phyloP scores from a whole-genome alignment of 352 stramenopile genomes.

The Phytopythium oedochilum region DNA sequence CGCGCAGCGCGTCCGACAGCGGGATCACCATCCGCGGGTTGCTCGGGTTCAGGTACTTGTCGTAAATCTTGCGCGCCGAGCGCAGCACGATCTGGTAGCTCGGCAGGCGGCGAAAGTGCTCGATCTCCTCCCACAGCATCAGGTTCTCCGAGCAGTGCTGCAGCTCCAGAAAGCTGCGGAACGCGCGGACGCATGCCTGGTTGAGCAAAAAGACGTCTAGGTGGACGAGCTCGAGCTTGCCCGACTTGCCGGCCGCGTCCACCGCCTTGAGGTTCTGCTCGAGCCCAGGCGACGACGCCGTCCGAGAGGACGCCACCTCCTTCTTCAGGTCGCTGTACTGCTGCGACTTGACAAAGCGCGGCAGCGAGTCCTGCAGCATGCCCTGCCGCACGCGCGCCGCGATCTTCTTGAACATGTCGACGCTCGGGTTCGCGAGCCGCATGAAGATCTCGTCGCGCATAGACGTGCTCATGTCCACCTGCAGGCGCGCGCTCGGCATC shows the following conservation, averaged over 20 bases:
- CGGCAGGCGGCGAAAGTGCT: constrained; percentile 71
- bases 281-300: constrained; percentile 8
- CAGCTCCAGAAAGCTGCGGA: constrained; percentile 64
- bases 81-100: constrained; percentile 83
- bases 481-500: constrained; percentile 60
- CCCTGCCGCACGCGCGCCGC: constrained; percentile 51
- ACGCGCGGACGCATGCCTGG: constrained; percentile 58
- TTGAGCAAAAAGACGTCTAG: constrained; percentile 72
- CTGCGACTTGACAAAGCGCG: constrained; percentile 68
- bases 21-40: constrained; percentile 54
- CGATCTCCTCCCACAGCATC: constrained; percentile 83
- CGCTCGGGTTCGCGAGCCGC: constrained; percentile 54
- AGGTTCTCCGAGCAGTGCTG: constrained; percentile 82
- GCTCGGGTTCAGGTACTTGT: constrained; percentile 75
- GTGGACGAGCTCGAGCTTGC: constrained; percentile 71
- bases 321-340: constrained; percentile 68
- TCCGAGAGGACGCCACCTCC: constrained; percentile 31
- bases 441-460: constrained; percentile 78
- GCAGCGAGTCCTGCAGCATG: constrained; percentile 77
- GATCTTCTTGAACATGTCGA: constrained; percentile 87
- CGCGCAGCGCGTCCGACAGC: constrained; percentile 37
- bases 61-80: constrained; percentile 80
- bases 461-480: constrained; percentile 79
- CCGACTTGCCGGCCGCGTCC: constrained; percentile 58
- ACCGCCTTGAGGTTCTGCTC: constrained; percentile 48